Evolutionary conservation across 1,284 basidiomycete species (phyloP).

Genomic region (Tilletia caries): DNA sequence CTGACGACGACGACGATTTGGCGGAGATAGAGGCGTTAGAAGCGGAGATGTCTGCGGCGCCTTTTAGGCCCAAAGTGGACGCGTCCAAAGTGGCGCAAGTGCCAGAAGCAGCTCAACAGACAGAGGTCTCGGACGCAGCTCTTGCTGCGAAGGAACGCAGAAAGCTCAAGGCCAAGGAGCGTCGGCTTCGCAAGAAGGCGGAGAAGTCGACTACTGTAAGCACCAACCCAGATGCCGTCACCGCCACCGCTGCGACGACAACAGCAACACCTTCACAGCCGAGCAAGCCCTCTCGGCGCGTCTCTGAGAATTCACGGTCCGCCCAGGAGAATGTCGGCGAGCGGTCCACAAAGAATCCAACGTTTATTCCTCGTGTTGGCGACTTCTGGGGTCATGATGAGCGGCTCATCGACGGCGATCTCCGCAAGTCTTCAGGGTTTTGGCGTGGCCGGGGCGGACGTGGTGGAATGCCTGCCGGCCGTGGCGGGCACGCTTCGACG

Average conservation of each 20-base stretch:
- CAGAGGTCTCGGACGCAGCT: not conserved
- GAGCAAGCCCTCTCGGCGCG: too few species aligned
- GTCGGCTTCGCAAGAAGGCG: slow-evolving; percentile 9
- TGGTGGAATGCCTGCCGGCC: not conserved
- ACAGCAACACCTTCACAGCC: not conserved
- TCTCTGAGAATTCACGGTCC: not conserved
- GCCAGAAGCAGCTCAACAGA: not conserved
- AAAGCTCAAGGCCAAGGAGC: slow-evolving; percentile 11
- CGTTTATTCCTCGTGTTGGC: not conserved
- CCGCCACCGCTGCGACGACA: not conserved
- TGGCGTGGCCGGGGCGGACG: slow-evolving; percentile 10
- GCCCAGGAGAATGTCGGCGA: not conserved
- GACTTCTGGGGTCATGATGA: slow-evolving; percentile 14
- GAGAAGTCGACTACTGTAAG: not conserved
- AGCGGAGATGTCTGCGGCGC: not conserved
- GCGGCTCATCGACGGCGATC: slow-evolving; percentile 1
- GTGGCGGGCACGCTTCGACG: not conserved
- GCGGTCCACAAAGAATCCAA: not conserved
- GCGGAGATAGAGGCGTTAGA: not conserved
- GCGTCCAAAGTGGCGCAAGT: not conserved
- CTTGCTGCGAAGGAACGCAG: slow-evolving; percentile 2
- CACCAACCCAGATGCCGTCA: not conserved
- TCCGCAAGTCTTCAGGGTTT: not conserved
- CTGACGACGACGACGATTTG: not conserved
- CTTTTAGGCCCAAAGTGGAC: not conserved